Evolutionary conservation across 225 moss, liverwort and hornwort genomes (phyloP), one percentile per base, ranked within the genome.

Genomic region (Rhytidiadelphus loreus): DNA sequence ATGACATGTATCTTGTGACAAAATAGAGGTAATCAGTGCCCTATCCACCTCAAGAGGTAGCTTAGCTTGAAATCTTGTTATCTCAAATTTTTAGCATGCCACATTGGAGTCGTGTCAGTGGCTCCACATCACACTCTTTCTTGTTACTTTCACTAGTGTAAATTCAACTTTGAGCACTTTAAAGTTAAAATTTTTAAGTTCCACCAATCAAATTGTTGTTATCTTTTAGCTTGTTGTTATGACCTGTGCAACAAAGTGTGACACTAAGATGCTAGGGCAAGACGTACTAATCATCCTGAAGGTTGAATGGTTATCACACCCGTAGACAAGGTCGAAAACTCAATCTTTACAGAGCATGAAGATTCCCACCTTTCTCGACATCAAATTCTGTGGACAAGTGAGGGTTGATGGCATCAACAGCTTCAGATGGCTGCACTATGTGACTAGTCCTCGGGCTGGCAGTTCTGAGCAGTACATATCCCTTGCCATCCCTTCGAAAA

Each of bases 401-500:
- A 32, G 83, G 75, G 61, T 65, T 90, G 57, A 70, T 89, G 58
- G 53, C 86, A 83, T 92, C 91, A 43, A 73, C 88, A 86, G 68
- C 74, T 83, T 88, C 89, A 77, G 86, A 88, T 56, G 89, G 25
- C 69, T 87, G 92, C 70, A 84, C 74, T 43, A 50, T 22, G 46
- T 83, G 76, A 89, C 19, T 88, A 32, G 17, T 72, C 81, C 87
- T 65, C 6, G 91, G 95, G 86, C 90, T 91, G 83, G 92, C 84
- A 56, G 90, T 85, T 86, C 91, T 86, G 77, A 95, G 89, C 18
- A 95, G 90, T 84, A 95, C 91, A 82, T 89, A 89, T 56, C 92
- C 93, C 85, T 93, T 93, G 86, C 91, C 91, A 88, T 85, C 88
- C 87, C 82, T 90, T 74, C 91, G 90, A 33, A 93, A 91, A 84